A percentile compares a stretch with the other conserved stretches of the same genome.
phyloP scores from a whole-genome alignment of 2,329 filamentous ascomycete species.

The Pseudogymnoascus sp. region DNA sequence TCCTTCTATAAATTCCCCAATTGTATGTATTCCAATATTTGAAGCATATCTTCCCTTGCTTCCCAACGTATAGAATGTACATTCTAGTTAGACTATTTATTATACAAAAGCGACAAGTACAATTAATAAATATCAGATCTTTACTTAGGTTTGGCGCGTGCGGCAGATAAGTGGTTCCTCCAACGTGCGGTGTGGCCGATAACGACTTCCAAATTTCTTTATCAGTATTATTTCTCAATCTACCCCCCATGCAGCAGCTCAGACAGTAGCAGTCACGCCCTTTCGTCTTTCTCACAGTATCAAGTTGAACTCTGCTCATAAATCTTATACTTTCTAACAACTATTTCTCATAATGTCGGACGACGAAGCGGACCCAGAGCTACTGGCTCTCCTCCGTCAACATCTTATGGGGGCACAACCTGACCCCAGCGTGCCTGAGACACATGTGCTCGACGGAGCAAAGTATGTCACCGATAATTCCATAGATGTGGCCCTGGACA shows the following conservation, averaged over 20 bases:
- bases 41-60: background rate
- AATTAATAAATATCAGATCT: background rate
- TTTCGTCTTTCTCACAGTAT: background rate
- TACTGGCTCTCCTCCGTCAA: slow-evolving; percentile 77
- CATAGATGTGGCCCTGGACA: slow-evolving; percentile 85
- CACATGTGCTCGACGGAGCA: slow-evolving; percentile 72
- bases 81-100: background rate
- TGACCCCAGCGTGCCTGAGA: slow-evolving; percentile 57
- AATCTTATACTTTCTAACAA: background rate
- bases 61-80: background rate
- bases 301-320: background rate
- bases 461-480: slow-evolving; percentile 87
- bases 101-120: background rate
- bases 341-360: slow-evolving; percentile 63
- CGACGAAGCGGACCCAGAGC: slow-evolving; percentile 82
- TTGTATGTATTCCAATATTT: background rate
- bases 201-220: slow-evolving; percentile 6
- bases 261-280: background rate
- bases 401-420: slow-evolving; percentile 57
- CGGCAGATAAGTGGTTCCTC: slow-evolving; percentile 6
- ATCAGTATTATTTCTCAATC: slow-evolving; percentile 7
- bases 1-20: background rate
- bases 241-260: background rate
- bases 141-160: background rate
- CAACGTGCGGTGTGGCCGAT: slow-evolving; percentile 4